Conservation (phyloP, 2,329 filamentous ascomycete genomes). For the Davidsoniella australis region DNA sequence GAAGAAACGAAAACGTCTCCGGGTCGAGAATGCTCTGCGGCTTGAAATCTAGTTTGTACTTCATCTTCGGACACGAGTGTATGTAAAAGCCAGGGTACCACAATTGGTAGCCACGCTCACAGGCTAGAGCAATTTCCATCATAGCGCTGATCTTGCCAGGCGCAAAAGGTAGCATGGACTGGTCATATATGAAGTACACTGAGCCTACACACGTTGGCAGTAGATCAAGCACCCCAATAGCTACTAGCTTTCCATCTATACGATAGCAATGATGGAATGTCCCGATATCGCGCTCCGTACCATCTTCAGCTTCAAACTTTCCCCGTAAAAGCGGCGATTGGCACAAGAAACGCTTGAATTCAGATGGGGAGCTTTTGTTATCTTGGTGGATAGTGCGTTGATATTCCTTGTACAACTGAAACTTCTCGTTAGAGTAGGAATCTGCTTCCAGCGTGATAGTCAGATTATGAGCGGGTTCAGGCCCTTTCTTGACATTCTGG, state of each 20-base stretch:
- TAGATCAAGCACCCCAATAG: conserved; percentile 60
- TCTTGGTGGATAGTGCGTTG: conserved; percentile 60
- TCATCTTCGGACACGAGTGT: conserved; percentile 66
- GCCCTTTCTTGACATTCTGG: conserved; percentile 35
- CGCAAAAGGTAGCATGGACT: conserved; percentile 49
- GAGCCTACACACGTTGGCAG: conserved; percentile 62
- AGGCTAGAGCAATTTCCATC: conserved; percentile 52
- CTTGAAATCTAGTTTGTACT: conserved; percentile 65
- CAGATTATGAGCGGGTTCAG: conserved; percentile 49
- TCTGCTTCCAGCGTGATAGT: conserved; percentile 54
- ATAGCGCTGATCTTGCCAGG: conserved; percentile 64
- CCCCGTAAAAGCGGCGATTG: conserved; percentile 43
- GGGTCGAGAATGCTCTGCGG: conserved; percentile 55
- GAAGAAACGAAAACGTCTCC: too few species aligned
- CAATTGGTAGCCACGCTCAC: conserved; percentile 52
- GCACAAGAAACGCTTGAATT: conserved; percentile 62
- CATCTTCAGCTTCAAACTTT: conserved; percentile 27
- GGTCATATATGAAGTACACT: conserved; percentile 71
- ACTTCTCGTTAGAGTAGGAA: conserved; percentile 62
- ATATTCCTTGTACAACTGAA: conserved; percentile 53
- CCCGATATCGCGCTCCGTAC: conserved; percentile 40
- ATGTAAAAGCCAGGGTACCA: conserved; percentile 78
- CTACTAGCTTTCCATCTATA: conserved; percentile 57
- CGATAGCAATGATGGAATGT: conserved; percentile 73
- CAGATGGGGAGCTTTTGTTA: conserved; percentile 32